Conservation (phyloP, 2,329 filamentous ascomycete species). For the Tolypocladium tundrense region DNA sequence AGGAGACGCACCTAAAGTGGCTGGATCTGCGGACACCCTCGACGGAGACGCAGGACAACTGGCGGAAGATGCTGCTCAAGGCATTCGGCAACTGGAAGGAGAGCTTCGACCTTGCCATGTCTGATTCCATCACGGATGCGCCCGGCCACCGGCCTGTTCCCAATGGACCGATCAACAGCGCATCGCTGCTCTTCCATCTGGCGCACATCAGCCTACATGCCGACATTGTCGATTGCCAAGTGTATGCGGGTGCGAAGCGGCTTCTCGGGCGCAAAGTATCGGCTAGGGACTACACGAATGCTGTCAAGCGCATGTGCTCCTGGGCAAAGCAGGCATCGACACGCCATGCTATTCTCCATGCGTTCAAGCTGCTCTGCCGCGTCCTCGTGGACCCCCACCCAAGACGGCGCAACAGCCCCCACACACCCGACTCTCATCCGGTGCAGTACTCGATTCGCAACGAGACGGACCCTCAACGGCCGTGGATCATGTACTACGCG, state of each 20-base stretch:
- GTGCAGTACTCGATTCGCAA: conserved; percentile 60
- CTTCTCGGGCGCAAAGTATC: conserved; percentile 72
- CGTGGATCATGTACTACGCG: conserved; percentile 87
- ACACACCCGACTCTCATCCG: conserved; percentile 21
- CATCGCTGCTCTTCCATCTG: conserved; percentile 73
- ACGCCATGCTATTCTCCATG: conserved; percentile 74
- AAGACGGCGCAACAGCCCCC: conserved; percentile 11
- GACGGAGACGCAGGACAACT: conserved; percentile 57
- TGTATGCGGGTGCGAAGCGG: conserved; percentile 71
- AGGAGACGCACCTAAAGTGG: conserved; percentile 75
- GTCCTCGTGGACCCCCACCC: conserved; percentile 52
- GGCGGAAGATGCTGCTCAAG: conserved; percentile 64
- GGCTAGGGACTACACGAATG: conserved; percentile 61
- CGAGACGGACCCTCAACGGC: conserved; percentile 73
- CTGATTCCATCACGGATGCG: conserved; percentile 23
- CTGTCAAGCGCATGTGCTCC: conserved; percentile 63
- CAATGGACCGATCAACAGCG: conserved; percentile 62
- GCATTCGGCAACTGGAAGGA: conserved; percentile 83
- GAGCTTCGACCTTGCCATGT: conserved; percentile 66
- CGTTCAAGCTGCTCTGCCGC: conserved; percentile 68
- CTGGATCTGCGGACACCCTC: conserved; percentile 56
- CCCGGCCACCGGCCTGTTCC: conserved; percentile 32
- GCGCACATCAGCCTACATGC: conserved; percentile 85
- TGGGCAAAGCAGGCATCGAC: conserved; percentile 71
- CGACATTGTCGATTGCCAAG: conserved; percentile 81